These are phyloP conservation scores for Bisporella sp. DNA, from an alignment of 2,329 filamentous ascomycete genomes.

Conservation along the genomic window DNA sequence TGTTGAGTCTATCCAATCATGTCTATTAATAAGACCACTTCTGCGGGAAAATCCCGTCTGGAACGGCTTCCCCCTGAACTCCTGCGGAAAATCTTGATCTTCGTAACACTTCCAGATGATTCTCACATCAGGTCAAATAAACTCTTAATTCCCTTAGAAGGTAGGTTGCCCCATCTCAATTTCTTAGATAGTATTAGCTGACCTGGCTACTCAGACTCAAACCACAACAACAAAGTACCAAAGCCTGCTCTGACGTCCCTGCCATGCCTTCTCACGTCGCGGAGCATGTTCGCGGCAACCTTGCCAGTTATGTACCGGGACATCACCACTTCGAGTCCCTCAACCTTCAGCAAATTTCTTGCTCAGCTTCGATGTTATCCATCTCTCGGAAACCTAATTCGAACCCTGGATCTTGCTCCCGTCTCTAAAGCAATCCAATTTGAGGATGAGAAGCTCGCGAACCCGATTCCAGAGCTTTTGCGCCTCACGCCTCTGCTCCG, in stretches of 20 bases:
- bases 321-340: constrained; percentile 73
- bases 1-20: not conserved
- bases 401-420: constrained; percentile 27
- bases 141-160: not conserved
- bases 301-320: constrained; percentile 67
- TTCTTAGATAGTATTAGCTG: not conserved
- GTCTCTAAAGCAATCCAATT: constrained; percentile 56
- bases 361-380: not conserved
- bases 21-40: not conserved
- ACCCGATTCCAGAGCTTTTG: constrained; percentile 46
- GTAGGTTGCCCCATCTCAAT: not conserved
- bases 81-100: constrained; percentile 45
- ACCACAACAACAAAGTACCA: constrained; percentile 47
- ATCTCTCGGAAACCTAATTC: constrained; percentile 12
- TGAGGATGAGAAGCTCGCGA: constrained; percentile 63
- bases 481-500: constrained; percentile 47
- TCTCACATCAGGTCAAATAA: not conserved
- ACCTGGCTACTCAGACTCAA: not conserved
- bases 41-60: constrained; percentile 39
- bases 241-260: constrained; percentile 55
- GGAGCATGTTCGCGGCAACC: constrained; percentile 62
- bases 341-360: constrained; percentile 73
- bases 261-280: constrained; percentile 63
- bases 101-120: not conserved
- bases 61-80: constrained; percentile 63